Base-by-base conservation (phyloP, 225 moss, liverwort and hornwort genomes). In the Physcomitrellopsis africana region DNA sequence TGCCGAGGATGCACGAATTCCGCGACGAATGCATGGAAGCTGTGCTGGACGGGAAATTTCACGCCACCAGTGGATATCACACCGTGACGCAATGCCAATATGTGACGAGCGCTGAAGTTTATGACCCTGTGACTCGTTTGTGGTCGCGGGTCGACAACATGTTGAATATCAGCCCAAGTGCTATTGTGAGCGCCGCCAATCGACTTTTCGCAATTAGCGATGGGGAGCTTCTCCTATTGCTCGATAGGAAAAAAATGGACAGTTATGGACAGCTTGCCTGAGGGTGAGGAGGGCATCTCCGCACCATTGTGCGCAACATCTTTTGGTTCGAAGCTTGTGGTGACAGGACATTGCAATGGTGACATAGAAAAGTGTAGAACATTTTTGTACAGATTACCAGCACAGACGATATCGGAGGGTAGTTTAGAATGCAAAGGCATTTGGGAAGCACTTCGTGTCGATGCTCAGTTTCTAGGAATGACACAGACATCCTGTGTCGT, bases 1-100 rank as follows among this genome's bases (percentile, higher is more conserved):
- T 93, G 3, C 91, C 91, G 1, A 27, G 43, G 24, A 89, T 93
- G 85, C 74, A 74, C 37, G 72, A 82, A 51, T 77, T 79, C 44
- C 78, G 93, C 20, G 89, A 93, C 51, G 91, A 93, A 76, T 89
- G 81, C 59, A 75, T 76, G 26, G 91, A 85, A 10, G 81, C 77
- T 23, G 70, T 81, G 2, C 41, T 87, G 10, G 82, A 86, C 15
- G 85, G 74, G 3, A 91, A 83, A 19, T 75, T 93, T 17, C 51
- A 69, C 6, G 86, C 91, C 3, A 65, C 90, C 11, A 84, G 91
- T n/a, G 93, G 93, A 14, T 91, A 91, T 65, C 77, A 79, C 10
- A 89, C 89, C 4, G 67, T 58, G 3, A 65, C 82, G 24, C 91
- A 89, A 75, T 87, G 89, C 11, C 86, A 82, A 60, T 93, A 84